These are phyloP conservation scores for Tulasnella sp. DNA, from an alignment of 768 basidiomycete species.

Conservation along the genomic window DNA sequence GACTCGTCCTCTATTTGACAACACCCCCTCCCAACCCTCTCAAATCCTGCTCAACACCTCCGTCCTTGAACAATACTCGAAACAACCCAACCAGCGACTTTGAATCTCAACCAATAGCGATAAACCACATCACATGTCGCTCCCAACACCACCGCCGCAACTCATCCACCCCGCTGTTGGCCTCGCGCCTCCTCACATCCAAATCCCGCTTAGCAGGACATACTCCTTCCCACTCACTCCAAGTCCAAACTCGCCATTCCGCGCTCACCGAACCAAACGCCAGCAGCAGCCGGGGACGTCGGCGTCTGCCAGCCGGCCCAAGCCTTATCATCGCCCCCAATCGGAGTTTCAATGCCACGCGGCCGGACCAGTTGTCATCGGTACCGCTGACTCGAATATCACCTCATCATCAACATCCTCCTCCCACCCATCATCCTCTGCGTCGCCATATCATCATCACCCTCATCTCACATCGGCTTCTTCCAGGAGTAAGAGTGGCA, in stretches of 20 bases:
- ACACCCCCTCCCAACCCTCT: neutral
- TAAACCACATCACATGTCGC: neutral
- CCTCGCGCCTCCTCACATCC: no score
- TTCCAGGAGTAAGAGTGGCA: neutral
- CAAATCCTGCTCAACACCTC: neutral
- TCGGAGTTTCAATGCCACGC: slow-evolving; percentile 4
- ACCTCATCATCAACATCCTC: neutral
- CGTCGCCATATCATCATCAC: neutral
- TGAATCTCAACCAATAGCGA: neutral
- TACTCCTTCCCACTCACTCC: slow-evolving; percentile 6
- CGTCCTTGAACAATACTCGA: neutral
- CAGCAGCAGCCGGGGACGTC: neutral
- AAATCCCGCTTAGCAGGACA: neutral
- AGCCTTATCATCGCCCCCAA: slow-evolving; percentile 15
- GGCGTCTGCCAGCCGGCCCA: slow-evolving; percentile 1
- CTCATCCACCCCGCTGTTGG: neutral
- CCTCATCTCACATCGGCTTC: neutral
- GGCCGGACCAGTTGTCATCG: no score
- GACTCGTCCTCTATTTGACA: neutral
- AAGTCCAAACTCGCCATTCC: slow-evolving; percentile 4
- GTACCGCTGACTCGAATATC: no score
- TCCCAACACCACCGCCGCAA: neutral
- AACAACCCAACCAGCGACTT: neutral
- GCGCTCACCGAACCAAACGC: slow-evolving; percentile 4
- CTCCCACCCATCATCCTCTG: neutral